A percentile compares a stretch with the other conserved stretches of the same genome.
These are phyloP conservation scores for Durotheca rogersii DNA, from an alignment of 495 filamentous ascomycete genomes.

Conservation along the genomic window DNA sequence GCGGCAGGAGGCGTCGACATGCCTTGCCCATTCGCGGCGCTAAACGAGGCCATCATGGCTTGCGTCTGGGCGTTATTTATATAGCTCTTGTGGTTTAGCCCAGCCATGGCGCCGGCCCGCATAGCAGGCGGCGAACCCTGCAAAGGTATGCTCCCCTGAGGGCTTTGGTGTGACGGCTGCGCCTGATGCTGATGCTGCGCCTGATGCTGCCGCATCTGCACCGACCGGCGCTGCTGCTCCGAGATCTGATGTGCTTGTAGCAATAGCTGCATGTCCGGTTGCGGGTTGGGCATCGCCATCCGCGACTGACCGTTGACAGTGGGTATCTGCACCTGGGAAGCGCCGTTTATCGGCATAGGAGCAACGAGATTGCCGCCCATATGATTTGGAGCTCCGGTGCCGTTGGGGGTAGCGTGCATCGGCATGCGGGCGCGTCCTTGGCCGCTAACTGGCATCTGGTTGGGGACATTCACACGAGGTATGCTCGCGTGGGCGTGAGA, in stretches of 20 bases:
- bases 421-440: conserved; percentile 43
- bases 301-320: conserved; percentile 59
- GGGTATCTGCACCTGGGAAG: conserved; percentile 72
- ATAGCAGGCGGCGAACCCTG: conserved; percentile 44
- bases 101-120: conserved; percentile 51
- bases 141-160: conserved; percentile 35
- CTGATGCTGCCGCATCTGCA: conserved; percentile 50
- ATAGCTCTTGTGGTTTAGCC: conserved; percentile 52
- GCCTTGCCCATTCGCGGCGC: conserved; percentile 38
- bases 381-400: conserved; percentile 42
- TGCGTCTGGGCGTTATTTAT: conserved; percentile 46
- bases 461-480: conserved; percentile 39
- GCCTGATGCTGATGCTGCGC: conserved; percentile 45
- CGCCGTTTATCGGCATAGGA: conserved; percentile 64
- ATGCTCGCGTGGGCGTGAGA: conserved; percentile 40
- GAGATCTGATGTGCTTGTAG: conserved; percentile 61
- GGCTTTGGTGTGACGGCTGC: conserved; percentile 42
- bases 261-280: conserved; percentile 57
- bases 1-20: conserved; percentile 43
- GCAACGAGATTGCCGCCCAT: conserved; percentile 51
- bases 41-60: conserved; percentile 47
- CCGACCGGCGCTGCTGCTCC: conserved; percentile 61
- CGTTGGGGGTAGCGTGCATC: conserved; percentile 46
- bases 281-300: conserved; percentile 64
- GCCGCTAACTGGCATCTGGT: conserved; percentile 38